Evolutionary conservation across 768 basidiomycete genomes (phyloP), one percentile per base, ranked within the genome.

Genomic region (Galerina sulciceps): DNA sequence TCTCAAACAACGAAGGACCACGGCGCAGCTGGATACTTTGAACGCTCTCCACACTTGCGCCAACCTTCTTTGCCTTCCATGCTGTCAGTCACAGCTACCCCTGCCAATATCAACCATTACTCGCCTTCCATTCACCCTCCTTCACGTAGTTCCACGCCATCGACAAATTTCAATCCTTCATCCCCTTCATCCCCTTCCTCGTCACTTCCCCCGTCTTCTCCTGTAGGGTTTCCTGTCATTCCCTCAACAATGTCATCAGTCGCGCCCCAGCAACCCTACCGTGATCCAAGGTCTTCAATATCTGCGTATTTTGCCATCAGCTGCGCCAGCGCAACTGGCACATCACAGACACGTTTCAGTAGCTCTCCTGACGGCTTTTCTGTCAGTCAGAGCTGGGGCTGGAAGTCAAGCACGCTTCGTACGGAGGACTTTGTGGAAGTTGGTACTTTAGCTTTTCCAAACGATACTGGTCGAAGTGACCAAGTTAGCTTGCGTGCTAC

Each of bases 321-420:
- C 57, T 96, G 94, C 67, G 83, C 90, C 0, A 92, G 87, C 57
- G 85, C 88, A 15, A 88, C 89, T 6, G 94, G 95, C 2, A 85
- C 91, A 6, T 88, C 88, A 31, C 80, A 94, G 68, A 94, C 92
- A 52, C 81, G 87, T 38, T 96, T 96, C 70, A 84, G 88, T 47
- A 94, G 92, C 62, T 84, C 88, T 3, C 95, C 95, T 1, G 95
- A 97, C 67, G 80, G 84, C 43, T 96, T 97, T 69, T 81, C 87
- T 26, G 80, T 94, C 44, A 86, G 87, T 59, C 93, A 95, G 78
- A 93, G 90, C 61, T 96, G 94, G 95, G 95, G 94, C 0, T 96
- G 94, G 94, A 94, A 94, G 75, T 79, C 79, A 13, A 81, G 81
- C 58, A 77, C 81, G 11, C 63, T 82, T 58, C 69, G 73, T 69